Percentiles rank a stretch among this genome's conserved stretches.
phyloP scores from a whole-genome alignment of 192 early-diverging fungal species.

The Piromyces sp. region DNA sequence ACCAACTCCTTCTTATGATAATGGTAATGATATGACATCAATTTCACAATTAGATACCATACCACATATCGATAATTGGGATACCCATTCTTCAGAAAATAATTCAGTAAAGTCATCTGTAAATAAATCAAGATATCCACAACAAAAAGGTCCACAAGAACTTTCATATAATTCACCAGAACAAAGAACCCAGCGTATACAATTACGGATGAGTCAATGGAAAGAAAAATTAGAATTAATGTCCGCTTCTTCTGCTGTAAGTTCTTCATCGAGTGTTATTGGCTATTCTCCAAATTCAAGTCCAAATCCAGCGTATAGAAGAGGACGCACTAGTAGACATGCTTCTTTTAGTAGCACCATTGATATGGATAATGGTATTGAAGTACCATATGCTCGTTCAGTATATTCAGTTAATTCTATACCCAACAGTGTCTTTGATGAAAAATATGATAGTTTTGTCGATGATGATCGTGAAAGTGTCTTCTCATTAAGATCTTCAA shows the following conservation, averaged over 20 bases:
- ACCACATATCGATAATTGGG: background rate
- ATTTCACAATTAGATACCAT: background rate
- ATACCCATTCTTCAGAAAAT: background rate
- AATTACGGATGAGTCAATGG: background rate
- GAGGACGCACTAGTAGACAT: background rate
- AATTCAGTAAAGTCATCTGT: background rate
- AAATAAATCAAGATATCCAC: background rate
- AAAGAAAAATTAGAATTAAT: background rate
- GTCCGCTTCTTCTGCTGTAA: background rate
- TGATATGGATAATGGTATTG: background rate
- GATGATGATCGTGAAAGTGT: background rate
- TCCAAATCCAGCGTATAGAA: background rate
- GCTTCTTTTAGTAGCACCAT: background rate
- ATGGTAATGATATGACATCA: background rate
- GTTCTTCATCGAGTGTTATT: background rate
- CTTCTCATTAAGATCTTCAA: background rate
- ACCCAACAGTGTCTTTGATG: background rate
- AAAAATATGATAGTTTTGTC: background rate
- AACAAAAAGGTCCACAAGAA: background rate
- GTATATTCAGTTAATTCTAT: background rate
- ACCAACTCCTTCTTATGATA: background rate
- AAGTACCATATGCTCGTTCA: background rate
- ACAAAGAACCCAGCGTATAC: background rate
- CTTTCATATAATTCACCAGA: background rate
- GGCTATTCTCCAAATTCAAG: background rate